Evolutionary conservation across 1,284 basidiomycete species (phyloP).

Genomic region (Fomitopsis pinicola): DNA sequence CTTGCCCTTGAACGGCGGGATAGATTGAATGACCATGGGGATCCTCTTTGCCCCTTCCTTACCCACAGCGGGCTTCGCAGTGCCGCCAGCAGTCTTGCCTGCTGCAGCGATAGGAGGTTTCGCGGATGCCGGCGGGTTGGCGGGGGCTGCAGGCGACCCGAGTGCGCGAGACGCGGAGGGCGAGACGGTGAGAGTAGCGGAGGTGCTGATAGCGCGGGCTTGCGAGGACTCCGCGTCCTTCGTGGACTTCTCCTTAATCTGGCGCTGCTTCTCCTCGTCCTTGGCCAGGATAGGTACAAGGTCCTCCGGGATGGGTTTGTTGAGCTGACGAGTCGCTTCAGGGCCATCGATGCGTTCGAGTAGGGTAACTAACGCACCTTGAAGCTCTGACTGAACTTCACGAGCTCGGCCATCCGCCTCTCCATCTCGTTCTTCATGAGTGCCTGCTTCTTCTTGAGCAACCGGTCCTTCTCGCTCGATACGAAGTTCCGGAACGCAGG

Average conservation of each 20-base stretch:
- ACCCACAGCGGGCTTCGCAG: slow-evolving; percentile 27
- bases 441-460: slow-evolving; percentile 88
- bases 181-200: slow-evolving; percentile 27
- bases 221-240: slow-evolving; percentile 62
- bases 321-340: slow-evolving; percentile 52
- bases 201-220: slow-evolving; percentile 61
- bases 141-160: slow-evolving; percentile 24
- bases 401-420: slow-evolving; percentile 85
- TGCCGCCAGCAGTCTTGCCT: slow-evolving; percentile 11
- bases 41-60: slow-evolving; percentile 32
- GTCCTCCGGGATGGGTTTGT: slow-evolving; percentile 92
- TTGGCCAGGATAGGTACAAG: slow-evolving; percentile 90
- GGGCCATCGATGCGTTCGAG: too few species aligned
- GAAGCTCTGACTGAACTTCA: slow-evolving; percentile 91
- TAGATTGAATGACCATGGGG: slow-evolving; percentile 79
- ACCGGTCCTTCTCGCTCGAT: slow-evolving; percentile 80
- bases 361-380: slow-evolving; percentile 39
- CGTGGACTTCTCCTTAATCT: slow-evolving; percentile 73
- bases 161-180: slow-evolving; percentile 26
- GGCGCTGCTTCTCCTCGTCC: slow-evolving; percentile 83
- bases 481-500: slow-evolving; percentile 89
- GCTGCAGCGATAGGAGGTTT: slow-evolving; percentile 14
- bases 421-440: slow-evolving; percentile 92
- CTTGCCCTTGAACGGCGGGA: slow-evolving; percentile 86
- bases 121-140: slow-evolving; percentile 4